Evolutionary conservation across 139 green algal species (phyloP), one percentile per base, ranked within the genome.

Genomic region (Ettlia oleoabundans): DNA sequence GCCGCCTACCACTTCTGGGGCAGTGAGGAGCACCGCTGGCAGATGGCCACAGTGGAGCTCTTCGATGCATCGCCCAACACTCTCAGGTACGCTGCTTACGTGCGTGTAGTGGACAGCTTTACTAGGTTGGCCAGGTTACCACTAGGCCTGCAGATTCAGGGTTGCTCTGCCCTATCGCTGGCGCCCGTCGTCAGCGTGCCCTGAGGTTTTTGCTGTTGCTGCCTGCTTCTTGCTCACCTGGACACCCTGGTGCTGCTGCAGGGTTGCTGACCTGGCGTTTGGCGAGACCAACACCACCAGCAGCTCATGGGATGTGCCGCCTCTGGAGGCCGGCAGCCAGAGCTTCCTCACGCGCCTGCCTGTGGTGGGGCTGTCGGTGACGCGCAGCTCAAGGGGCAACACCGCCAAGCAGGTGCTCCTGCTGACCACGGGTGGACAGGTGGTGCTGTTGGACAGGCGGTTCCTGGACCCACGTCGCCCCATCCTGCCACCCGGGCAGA

Each of bases 401-500:
- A 98, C 96, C 35, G 86, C 84, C 41, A 97, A 97, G 88, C 86
- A 94, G 55, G 68, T 99, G 53, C 90, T 99, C 24, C 38, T 98
- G 22, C 89, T 86, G 33, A 98, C 94, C 0, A 41, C 82, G 43
- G 37, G 47, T 22, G 38, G 58, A 32, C 89, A 98, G 90, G 88
- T 99, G 70, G 93, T 96, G 69, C 89, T 94, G n/a, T 61, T 99
- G 64, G 95, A 98, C 88, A 92, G 93, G 53, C 90, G 94, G 2
- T 92, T 95, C 58, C 69, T 98, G 32, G 96, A 99, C 82, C 96
- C 96, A 0, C 88, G 96, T 4, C 80, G 96, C 0, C 93, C 96
- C 2, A 73, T 86, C 8, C 79, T 88, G 5, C 73, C 82, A 19
- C 82, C 87, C n/a, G 84, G 84, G 3, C 63, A 55, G 19, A 94